phyloP scores from a whole-genome alignment of 495 filamentous ascomycete genomes.

The Penicillium atrosanguineum region DNA sequence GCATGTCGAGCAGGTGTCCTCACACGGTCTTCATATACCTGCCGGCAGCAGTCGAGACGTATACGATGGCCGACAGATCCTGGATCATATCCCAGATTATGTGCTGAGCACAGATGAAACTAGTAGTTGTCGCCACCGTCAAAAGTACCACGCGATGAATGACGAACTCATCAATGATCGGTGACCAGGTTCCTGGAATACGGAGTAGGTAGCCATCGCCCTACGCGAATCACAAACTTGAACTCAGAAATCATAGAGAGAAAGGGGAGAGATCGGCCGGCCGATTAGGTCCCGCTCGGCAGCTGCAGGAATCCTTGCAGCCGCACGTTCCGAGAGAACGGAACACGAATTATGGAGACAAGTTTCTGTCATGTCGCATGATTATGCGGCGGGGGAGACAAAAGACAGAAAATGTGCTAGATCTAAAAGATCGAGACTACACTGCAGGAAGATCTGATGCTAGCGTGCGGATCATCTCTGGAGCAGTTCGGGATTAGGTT shows the following conservation, averaged over 20 bases:
- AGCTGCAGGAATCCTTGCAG: constrained; percentile 25
- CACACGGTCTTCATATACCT: constrained; percentile 25
- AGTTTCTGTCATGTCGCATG: not conserved
- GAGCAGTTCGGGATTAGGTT: constrained; percentile 8
- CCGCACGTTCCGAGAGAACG: constrained; percentile 23
- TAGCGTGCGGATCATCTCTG: constrained; percentile 18
- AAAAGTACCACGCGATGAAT: constrained; percentile 23
- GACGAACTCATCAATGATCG: constrained; percentile 13
- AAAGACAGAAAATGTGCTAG: constrained; percentile 3
- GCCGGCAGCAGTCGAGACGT: constrained; percentile 9
- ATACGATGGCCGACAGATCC: constrained; percentile 1
- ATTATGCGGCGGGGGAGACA: no score
- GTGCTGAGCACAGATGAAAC: constrained; percentile 3
- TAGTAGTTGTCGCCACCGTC: constrained; percentile 20
- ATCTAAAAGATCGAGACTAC: constrained; percentile 22
- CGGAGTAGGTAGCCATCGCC: constrained; percentile 12
- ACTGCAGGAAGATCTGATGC: constrained; percentile 22
- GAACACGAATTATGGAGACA: constrained; percentile 11
- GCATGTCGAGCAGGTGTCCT: not conserved
- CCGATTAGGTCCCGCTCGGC: constrained; percentile 10
- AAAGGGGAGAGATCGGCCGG: constrained; percentile 14
- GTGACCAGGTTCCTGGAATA: constrained; percentile 18
- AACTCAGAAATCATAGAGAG: constrained; percentile 7
- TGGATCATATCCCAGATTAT: constrained; percentile 11
- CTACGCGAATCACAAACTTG: constrained; percentile 7